Evolutionary conservation across 164 flowering plant species (phyloP), one percentile per base, ranked within the genome.

Genomic region (Kalanchoe fedtschenkoi): DNA sequence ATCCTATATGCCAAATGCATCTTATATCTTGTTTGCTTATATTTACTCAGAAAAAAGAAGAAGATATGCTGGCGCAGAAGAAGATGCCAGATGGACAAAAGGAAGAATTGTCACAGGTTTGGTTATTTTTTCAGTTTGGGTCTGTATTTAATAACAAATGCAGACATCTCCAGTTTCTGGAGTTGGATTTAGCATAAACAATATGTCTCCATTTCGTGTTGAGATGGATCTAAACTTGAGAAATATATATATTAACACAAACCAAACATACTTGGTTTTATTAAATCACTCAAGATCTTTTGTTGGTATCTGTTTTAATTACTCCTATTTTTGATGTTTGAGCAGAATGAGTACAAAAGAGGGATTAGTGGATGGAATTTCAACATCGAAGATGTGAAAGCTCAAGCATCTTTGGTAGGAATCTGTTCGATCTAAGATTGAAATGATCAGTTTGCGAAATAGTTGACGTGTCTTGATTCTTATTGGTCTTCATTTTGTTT

Each of bases 281-380:
- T n/a, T n/a, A n/a, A n/a, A n/a, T n/a, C n/a, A n/a, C n/a, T 3
- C 10, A 26, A 24, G 32, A 24, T 4, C 10, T 19, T 51, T 51
- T 51, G 8, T 5, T 24, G 26, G 32, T 11, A 9, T 15, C 19
- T 61, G 28, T 47, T n/a, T n/a, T 34, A 47, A 60, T 7, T 22
- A 13, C 30, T 15, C 24, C 42, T 3, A 6, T 42, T 34, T 43
- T 14, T 58, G 8, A 32, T 60, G 30, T 51, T 32, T 51, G 1
- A 74, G 71, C 66, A 93, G 96, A 85, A 74, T 76, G 99, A 95
- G 74, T 95, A 95, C 68, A 95, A 90, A 65, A 79, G 99, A 60
- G 97, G 99, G 61, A 88, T 95, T 32, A 95, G 99, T 71, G 78
- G 86, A 29, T 95, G 99, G 99, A 83, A 88, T 64, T 95, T 95